These are phyloP conservation scores for Solanum piurae DNA, from an alignment of 257 asterid species.

Conservation along the genomic window DNA sequence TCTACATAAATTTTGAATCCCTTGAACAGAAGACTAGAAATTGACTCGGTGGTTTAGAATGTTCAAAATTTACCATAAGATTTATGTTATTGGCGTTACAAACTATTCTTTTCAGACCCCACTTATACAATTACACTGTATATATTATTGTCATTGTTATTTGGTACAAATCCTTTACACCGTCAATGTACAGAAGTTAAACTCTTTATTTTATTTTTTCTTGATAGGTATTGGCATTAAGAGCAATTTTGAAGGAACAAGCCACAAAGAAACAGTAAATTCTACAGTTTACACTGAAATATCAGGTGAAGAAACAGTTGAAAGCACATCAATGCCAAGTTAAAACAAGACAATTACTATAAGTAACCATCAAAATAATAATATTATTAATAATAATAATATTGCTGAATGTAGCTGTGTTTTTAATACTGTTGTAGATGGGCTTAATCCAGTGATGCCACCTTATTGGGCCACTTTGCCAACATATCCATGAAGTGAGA, in stretches of 20 bases:
- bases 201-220: neutral
- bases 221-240: slow-evolving; percentile 56
- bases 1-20: too few species aligned
- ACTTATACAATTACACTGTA: too few species aligned
- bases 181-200: too few species aligned
- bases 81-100: too few species aligned
- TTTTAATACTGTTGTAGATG: slow-evolving; percentile 43
- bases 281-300: slow-evolving; percentile 53
- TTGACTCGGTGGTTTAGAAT: too few species aligned
- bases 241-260: slow-evolving; percentile 65
- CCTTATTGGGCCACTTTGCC: slow-evolving; percentile 55
- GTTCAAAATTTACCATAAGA: too few species aligned
- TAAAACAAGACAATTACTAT: slow-evolving; percentile 17
- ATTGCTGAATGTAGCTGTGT: slow-evolving; percentile 49
- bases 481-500: slow-evolving; percentile 21
- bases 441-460: slow-evolving; percentile 40
- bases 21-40: too few species aligned
- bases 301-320: slow-evolving; percentile 80
- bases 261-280: slow-evolving; percentile 39
- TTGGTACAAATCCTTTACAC: too few species aligned
- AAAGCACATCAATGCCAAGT: slow-evolving; percentile 64
- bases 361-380: slow-evolving; percentile 7
- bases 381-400: neutral
- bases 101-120: too few species aligned
- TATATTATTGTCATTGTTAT: too few species aligned